Evolutionary conservation across 495 filamentous ascomycete species (phyloP), one percentile per base, ranked within the genome.

Genomic region (Neurospora intermedia): DNA sequence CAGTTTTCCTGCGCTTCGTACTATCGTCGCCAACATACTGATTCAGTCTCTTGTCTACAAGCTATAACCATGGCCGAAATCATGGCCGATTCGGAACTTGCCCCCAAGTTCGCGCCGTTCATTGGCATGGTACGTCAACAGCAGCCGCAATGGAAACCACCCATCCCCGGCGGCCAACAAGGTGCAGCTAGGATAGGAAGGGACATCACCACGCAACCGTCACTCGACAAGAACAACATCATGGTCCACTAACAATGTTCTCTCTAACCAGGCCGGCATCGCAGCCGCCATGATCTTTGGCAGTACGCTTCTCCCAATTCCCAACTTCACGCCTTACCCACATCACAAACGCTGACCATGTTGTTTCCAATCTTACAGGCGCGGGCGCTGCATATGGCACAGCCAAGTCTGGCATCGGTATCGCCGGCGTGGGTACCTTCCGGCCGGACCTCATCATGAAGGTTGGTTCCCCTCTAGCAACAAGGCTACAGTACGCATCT

Each of bases 401-500:
- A 54, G 94, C 96, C 1, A 97, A 98, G 83, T 92, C 96, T 18
- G 96, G 96, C 71, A 97, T 98, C 77, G 96, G 95, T 75, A 99
- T 99, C 76, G 88, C 94, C 70, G 96, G 96, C 75, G 92, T 98
- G 42, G 96, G 94, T 69, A 95, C 91, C 15, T 98, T 95, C 79
- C 86, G 96, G 76, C 89, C 96, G 73, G 94, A 98, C 77, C 85
- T 99, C 76, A 98, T 98, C 81, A 99, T 99, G 96, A 99, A 98
- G 91, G 94, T 89, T 86, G 31, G 82, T 5, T 27, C 3, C 13
- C 15, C 31, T 13, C 46, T n/a, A 8, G 11, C 3, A 27, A 13
- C 13, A 54, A 15, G 15, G 4, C 62, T 42, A 71, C 20, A 13
- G 5, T 40, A 62, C n/a, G n/a, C 10, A 11, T 13, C 41, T 43